Base-by-base conservation (phyloP, 2,329 filamentous ascomycete genomes). In the Incumbomyces lentus region DNA sequence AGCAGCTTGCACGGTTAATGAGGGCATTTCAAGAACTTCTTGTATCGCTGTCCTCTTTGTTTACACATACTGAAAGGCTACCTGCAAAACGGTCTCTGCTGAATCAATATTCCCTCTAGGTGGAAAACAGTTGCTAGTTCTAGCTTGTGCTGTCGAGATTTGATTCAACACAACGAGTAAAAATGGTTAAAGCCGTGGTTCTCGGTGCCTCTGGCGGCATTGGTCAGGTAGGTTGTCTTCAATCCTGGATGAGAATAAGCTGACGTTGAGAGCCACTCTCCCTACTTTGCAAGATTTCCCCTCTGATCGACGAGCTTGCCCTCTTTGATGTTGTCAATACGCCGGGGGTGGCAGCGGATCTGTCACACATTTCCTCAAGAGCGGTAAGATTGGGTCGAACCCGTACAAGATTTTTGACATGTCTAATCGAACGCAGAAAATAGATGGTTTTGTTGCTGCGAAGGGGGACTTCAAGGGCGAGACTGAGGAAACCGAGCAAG, bases 301-400 rank as follows among this genome's bases (percentile, higher is more conserved):
- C 88, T 55, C 80, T 87, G 63, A 76, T 98, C 62, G 84, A 90
- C 62, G 86, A 96, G 74, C 86, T 98, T 61, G 77, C 88, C 52
- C 85, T 98, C 60, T 98, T 95, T 76, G 92, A 98, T 94, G 89
- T 98, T 58, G 90, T 96, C 70, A 95, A 96, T 79, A 93, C 88
- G 42, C 89, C 88, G 60, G 92, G 92, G 70, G 92, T 98, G 64
- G 86, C 89, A 56, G 82, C 90, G 62, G 92, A 98, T 68, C 81
- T 98, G 51, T 95, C 89, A 51, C 92, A 98, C 77, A 96, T 98
- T 71, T 95, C 90, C 50, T 86, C 88, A 52, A 77, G 79, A 59
- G 90, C 92, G 57, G 80, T 83, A 76, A 40, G 35, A 26, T 16
- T 29, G 18, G 14, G 22, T 36, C 8, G 19, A n/a, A 16, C 11